These are phyloP conservation scores for Patellaria atrata DNA, from an alignment of 495 filamentous ascomycete genomes.

Conservation along the genomic window DNA sequence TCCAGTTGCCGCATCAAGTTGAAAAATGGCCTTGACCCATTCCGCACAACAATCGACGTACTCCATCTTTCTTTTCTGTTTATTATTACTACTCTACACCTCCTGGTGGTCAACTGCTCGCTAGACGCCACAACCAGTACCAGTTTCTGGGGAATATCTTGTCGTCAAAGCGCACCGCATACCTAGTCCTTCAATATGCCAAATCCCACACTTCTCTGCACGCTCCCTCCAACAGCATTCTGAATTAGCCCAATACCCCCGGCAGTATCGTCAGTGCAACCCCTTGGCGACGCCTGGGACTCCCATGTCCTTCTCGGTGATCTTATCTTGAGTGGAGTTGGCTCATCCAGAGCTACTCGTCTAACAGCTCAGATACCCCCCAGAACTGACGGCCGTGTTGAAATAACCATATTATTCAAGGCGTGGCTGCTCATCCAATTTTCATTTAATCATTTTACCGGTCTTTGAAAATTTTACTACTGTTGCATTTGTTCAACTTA, in stretches of 20 bases:
- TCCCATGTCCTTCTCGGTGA: slow-evolving; percentile 1
- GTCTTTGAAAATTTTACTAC: neutral
- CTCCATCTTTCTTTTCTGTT: too few relatives aligned
- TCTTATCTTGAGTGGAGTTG: slow-evolving; percentile 2
- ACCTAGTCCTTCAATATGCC: neutral
- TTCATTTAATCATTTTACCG: slow-evolving; percentile 2
- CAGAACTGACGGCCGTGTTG: too few relatives aligned
- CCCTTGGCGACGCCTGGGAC: slow-evolving; percentile 3
- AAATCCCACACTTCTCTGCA: neutral
- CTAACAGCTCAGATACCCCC: neutral
- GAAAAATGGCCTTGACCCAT: too few relatives aligned
- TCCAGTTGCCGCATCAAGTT: too few relatives aligned
- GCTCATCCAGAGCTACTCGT: slow-evolving; percentile 2
- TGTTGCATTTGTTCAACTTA: neutral
- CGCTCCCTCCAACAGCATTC: neutral
- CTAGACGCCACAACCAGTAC: too few relatives aligned
- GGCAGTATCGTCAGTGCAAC: slow-evolving; percentile 5
- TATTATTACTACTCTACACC: slow-evolving; percentile 1
- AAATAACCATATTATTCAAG: too few relatives aligned
- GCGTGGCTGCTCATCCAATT: slow-evolving; percentile 1
- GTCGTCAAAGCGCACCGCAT: too few relatives aligned
- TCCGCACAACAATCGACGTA: too few relatives aligned
- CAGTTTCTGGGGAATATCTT: too few relatives aligned
- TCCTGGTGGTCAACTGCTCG: neutral
- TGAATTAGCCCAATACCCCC: slow-evolving; percentile 1